Evolutionary conservation across 768 basidiomycete genomes (phyloP), one percentile per base, ranked within the genome.

Genomic region (Termitomyces sp.): DNA sequence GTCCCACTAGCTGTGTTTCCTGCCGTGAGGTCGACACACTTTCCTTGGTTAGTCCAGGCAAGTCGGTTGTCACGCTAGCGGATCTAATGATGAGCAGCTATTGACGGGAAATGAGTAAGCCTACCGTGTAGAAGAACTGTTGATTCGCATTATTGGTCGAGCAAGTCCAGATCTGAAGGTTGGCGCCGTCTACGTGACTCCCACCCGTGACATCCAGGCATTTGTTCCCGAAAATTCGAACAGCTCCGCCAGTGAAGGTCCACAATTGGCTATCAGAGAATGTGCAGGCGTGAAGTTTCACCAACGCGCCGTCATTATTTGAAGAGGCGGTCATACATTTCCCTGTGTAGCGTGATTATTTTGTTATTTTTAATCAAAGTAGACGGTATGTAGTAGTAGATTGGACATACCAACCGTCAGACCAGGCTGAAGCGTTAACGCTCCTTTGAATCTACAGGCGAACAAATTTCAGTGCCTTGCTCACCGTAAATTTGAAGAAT

Each of bases 111-210:
- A 32, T 10, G 33, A 5, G 29, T 7, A 60, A 20, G 13, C 18
- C 39, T 32, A 74, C 75, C n/a, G 74, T 75, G 61, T 81, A 81
- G 27, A 60, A 71, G 61, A 72, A 82, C 53, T 73, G 66, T 60
- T 83, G 80, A 60, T 80, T 80, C 0, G 65, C 52, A 50, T 75
- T 76, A 32, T 67, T 70, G 15, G 57, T 39, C 22, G 60, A 56
- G 59, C 82, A 82, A 16, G 73, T 76, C 76, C 74, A 81, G 42
- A 83, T 76, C 57, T 83, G 80, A 53, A 84, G 64, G 60, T 76
- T 74, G 6, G 68, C 72, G 9, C 80, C 81, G 54, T 82, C 75
- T 29, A 57, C 59, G 27, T 62, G 73, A 9, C 47, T 65, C 7
- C 82, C 81, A 27, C 66, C 63, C 0, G 70, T 63, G 16, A 80